These are phyloP conservation scores for Arthrobotrys megalospora DNA, from an alignment of 2,329 filamentous ascomycete genomes.

Conservation along the genomic window DNA sequence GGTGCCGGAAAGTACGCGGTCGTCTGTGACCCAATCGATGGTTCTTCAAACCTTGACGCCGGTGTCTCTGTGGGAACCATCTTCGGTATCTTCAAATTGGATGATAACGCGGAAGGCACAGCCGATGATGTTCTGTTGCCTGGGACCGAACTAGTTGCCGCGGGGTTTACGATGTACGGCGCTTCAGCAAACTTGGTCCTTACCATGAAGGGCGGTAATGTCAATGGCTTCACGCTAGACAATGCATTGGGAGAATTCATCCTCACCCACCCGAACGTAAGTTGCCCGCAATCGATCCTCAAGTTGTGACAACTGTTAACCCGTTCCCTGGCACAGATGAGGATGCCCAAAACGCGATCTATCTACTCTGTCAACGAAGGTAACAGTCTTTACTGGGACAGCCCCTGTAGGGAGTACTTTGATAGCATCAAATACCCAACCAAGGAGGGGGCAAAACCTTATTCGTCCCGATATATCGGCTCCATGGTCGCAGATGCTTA, in stretches of 20 bases:
- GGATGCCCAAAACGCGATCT: constrained; percentile 80
- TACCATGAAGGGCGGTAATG: constrained; percentile 91
- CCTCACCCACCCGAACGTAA: constrained; percentile 85
- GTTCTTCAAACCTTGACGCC: constrained; percentile 96
- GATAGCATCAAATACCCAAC: constrained; percentile 86
- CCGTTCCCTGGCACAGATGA: constrained; percentile 73
- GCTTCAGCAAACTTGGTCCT: constrained; percentile 96
- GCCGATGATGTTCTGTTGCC: constrained; percentile 90
- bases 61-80: constrained; percentile 98
- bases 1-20: constrained; percentile 88
- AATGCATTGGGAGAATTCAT: constrained; percentile 98
- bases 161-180: constrained; percentile 99
- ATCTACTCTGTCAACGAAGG: constrained; percentile 99
- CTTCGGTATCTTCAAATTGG: constrained; percentile 92
- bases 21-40: constrained; percentile 97
- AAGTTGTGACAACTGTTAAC: constrained; percentile 24
- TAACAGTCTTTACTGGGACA: constrained; percentile 96
- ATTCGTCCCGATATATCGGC: constrained; percentile 94
- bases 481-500: constrained; percentile 99
- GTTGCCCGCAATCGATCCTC: constrained; percentile 3
- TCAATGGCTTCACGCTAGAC: constrained; percentile 98
- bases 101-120: constrained; percentile 80
- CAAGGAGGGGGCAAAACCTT: constrained; percentile 82
- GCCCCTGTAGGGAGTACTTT: constrained; percentile 88
- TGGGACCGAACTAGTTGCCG: constrained; percentile 90